phyloP scores from a whole-genome alignment of 1,284 basidiomycete species.

The Phlebopus sp. region DNA sequence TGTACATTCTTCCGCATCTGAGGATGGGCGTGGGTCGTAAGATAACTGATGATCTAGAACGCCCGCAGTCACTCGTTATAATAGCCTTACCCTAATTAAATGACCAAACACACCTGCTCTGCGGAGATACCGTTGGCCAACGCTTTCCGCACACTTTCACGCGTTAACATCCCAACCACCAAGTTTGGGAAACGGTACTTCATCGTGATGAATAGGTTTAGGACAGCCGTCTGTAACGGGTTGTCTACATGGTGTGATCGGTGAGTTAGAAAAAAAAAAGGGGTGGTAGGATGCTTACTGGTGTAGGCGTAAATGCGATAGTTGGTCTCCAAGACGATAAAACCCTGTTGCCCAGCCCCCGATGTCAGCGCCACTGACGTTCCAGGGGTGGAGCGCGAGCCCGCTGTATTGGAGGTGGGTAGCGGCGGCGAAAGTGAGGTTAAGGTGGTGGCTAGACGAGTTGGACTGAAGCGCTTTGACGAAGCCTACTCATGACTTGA shows the following conservation, averaged over 20 bases:
- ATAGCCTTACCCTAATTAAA: slow-evolving; percentile 16
- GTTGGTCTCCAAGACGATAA: slow-evolving; percentile 97
- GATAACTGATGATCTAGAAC: slow-evolving; percentile 88
- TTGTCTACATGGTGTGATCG: slow-evolving; percentile 59
- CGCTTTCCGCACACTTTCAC: slow-evolving; percentile 93
- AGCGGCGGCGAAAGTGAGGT: slow-evolving; percentile 78
- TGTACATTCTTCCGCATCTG: slow-evolving; percentile 94
- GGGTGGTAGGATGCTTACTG: slow-evolving; percentile 44
- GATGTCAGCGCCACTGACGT: slow-evolving; percentile 34
- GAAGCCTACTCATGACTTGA: slow-evolving; percentile 43
- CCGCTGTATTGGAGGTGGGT: slow-evolving; percentile 58
- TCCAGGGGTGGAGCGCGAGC: slow-evolving; percentile 13
- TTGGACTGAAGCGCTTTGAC: slow-evolving; percentile 87
- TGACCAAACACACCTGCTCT: slow-evolving; percentile 67
- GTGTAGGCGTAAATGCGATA: slow-evolving; percentile 99
- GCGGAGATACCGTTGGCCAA: slow-evolving; percentile 95
- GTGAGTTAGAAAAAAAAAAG: slow-evolving; percentile 15
- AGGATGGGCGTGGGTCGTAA: slow-evolving; percentile 92
- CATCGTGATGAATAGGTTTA: slow-evolving; percentile 91
- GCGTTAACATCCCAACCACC: slow-evolving; percentile 91
- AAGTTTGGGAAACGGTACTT: slow-evolving; percentile 96
- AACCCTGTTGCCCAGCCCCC: slow-evolving; percentile 70
- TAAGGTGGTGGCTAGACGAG: slow-evolving; percentile 92
- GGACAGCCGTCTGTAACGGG: slow-evolving; percentile 92
- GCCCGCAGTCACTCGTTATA: slow-evolving; percentile 10